Percentiles rank a stretch among this genome's conserved stretches.
Conservation (phyloP, 176 grass and related monocot genomes). For the Oryza meridionalis region DNA sequence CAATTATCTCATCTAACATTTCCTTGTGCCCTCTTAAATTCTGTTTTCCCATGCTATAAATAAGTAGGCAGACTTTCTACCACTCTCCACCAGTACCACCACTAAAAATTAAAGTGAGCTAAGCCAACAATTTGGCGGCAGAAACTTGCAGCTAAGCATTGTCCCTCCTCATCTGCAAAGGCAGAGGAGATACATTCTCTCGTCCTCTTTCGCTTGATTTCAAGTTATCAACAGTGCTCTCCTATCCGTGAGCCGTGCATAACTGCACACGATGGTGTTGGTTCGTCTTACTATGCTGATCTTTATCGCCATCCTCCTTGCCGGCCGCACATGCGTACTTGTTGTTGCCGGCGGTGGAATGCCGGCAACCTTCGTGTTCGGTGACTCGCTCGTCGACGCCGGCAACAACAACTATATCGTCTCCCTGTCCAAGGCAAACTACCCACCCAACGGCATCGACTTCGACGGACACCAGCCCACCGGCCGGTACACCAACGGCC, state of each 20-base stretch:
- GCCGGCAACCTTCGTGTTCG: slow-evolving; percentile 70
- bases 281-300: not conserved
- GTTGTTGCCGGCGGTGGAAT: not conserved
- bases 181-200: not conserved
- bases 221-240: not conserved
- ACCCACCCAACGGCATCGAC: slow-evolving; percentile 78
- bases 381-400: slow-evolving; percentile 84
- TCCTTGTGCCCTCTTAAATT: not conserved
- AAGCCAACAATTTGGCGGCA: not conserved
- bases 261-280: not conserved
- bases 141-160: not conserved
- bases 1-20: not conserved
- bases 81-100: not conserved
- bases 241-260: not conserved
- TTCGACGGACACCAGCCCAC: slow-evolving; percentile 55
- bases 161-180: not conserved
- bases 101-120: not conserved
- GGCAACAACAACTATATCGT: slow-evolving; percentile 89
- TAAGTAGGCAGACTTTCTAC: not conserved
- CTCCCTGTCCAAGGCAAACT: slow-evolving; percentile 70
- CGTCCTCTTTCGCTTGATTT: not conserved
- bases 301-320: slow-evolving; percentile 47
- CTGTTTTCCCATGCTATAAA: slow-evolving; percentile 6
- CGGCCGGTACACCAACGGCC: slow-evolving; percentile 81
- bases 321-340: not conserved